A percentile compares a stretch with the other conserved stretches of the same genome.
phyloP scores from a whole-genome alignment of 2,329 filamentous ascomycete species.

The Stagonosporopsis chrysanthemi region DNA sequence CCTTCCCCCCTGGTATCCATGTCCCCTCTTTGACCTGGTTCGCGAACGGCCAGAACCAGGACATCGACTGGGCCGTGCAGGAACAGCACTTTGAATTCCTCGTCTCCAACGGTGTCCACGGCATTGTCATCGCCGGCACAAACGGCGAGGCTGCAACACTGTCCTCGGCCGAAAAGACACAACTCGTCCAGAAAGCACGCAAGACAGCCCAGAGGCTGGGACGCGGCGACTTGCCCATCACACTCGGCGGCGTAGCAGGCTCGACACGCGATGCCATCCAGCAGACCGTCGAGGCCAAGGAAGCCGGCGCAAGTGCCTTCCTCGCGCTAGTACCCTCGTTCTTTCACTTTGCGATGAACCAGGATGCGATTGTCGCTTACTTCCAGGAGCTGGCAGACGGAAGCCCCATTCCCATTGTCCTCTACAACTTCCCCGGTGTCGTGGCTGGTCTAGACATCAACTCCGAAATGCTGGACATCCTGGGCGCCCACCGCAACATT shows the following conservation, averaged over 20 bases:
- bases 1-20: conserved; percentile 62
- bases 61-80: conserved; percentile 65
- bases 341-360: conserved; percentile 52
- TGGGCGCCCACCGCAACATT: conserved; percentile 48
- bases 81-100: conserved; percentile 62
- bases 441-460: conserved; percentile 55
- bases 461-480: conserved; percentile 49
- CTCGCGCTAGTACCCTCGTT: conserved; percentile 52
- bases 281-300: conserved; percentile 47
- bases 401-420: conserved; percentile 53
- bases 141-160: conserved; percentile 57
- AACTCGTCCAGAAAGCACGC: conserved; percentile 50
- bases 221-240: conserved; percentile 49
- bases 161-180: conserved; percentile 49
- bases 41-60: conserved; percentile 55
- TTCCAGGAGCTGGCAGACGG: conserved; percentile 49
- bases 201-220: conserved; percentile 47
- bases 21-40: conserved; percentile 67
- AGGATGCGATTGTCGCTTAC: conserved; percentile 46
- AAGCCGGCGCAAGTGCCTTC: conserved; percentile 50
- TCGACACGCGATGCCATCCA: conserved; percentile 53
- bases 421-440: conserved; percentile 59
- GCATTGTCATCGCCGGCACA: conserved; percentile 56
- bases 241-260: conserved; percentile 52
- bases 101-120: conserved; percentile 62